Percentiles rank a stretch among this genome's conserved stretches.
phyloP scores from a whole-genome alignment of 768 basidiomycete species.

The Epithele typhae region DNA sequence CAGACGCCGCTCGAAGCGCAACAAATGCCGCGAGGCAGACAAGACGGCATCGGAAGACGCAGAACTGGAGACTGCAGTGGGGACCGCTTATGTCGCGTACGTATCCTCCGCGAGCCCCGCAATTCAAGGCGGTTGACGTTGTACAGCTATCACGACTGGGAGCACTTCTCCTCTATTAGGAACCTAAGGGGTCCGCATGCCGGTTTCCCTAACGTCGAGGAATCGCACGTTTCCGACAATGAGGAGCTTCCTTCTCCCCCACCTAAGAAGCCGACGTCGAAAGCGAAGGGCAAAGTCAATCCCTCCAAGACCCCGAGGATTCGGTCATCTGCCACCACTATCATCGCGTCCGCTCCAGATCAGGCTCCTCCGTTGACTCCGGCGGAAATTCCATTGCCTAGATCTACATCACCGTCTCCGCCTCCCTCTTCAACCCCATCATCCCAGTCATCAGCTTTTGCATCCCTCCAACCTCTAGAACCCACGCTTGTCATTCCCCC shows the following conservation, averaged over 20 bases:
- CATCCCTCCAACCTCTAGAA: constrained; percentile 10
- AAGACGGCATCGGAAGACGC: constrained; percentile 23
- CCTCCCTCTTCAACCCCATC: constrained; percentile 14
- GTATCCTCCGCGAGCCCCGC: constrained; percentile 30
- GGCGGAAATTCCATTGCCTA: constrained; percentile 32
- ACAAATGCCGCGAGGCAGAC: constrained; percentile 31
- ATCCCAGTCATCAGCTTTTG: constrained; percentile 15
- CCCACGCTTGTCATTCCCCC: constrained; percentile 44
- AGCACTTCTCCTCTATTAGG: constrained; percentile 92
- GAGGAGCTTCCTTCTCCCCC: constrained; percentile 28
- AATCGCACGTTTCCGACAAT: constrained; percentile 35
- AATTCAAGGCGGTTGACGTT: constrained; percentile 10
- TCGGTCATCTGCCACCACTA: too few relatives aligned
- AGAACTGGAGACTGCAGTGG: constrained; percentile 16
- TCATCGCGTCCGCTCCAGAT: constrained; percentile 3
- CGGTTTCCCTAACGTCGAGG: constrained; percentile 63
- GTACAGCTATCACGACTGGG: constrained; percentile 85
- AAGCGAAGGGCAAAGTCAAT: constrained; percentile 19
- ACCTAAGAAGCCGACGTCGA: constrained; percentile 29
- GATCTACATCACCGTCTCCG: constrained; percentile 31
- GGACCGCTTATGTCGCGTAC: constrained; percentile 81
- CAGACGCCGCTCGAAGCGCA: constrained; percentile 38
- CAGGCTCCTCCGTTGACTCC: constrained; percentile 22
- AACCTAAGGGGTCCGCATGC: constrained; percentile 81
- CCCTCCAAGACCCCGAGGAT: constrained; percentile 4